Conservation (phyloP, 768 basidiomycete genomes). For the Hysterangium stoloniferum region DNA sequence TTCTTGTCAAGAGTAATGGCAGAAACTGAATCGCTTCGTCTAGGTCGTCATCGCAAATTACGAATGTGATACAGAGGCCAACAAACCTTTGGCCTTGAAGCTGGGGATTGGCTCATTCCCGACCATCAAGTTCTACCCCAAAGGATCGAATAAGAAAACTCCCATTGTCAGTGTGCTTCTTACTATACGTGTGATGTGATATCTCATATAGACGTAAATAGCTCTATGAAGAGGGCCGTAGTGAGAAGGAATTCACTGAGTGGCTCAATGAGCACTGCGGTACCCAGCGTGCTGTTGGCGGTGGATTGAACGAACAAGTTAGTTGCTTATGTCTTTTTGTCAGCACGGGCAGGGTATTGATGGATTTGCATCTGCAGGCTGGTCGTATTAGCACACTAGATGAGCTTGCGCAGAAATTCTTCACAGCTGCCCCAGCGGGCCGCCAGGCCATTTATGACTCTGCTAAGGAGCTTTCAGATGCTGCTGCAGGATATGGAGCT, state of each 20-base stretch:
- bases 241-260: conserved; percentile 64
- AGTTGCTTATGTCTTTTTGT: conserved; percentile 14
- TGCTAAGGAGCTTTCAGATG: conserved; percentile 39
- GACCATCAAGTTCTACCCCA: conserved; percentile 92
- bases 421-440: conserved; percentile 46
- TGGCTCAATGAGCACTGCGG: conserved; percentile 87
- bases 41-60: conserved; percentile 88
- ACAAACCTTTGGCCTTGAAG: conserved; percentile 58
- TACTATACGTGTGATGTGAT: background rate
- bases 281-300: conserved; percentile 74
- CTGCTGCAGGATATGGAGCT: conserved; percentile 39
- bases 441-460: conserved; percentile 60
- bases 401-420: conserved; percentile 65
- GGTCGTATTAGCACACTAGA: conserved; percentile 79
- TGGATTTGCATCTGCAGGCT: conserved; percentile 41
- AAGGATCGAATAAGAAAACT: conserved; percentile 25
- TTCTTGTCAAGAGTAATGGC: background rate
- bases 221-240: conserved; percentile 62
- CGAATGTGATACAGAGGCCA: conserved; percentile 79
- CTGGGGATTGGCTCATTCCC: conserved; percentile 81
- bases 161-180: background rate
- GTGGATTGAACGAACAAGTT: conserved; percentile 67
- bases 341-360: background rate
- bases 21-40: background rate
- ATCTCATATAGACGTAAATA: conserved; percentile 15